Base-by-base conservation (phyloP, 257 asterid species). In the Vinca minor region DNA sequence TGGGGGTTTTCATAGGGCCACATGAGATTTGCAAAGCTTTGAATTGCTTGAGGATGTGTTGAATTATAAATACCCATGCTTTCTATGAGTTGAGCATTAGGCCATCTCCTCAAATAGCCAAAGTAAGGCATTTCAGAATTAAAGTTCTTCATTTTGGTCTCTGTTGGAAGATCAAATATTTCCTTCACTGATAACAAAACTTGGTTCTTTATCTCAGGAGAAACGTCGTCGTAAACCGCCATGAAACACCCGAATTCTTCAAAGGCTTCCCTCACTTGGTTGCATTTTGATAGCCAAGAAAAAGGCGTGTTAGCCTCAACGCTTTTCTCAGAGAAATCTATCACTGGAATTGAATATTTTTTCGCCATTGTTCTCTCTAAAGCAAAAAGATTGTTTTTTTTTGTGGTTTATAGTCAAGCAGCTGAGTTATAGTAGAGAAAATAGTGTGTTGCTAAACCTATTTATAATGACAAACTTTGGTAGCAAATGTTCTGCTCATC, bases 41-140 rank as follows among this genome's bases (percentile, higher is more conserved):
- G 42, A 26, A 81, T 71, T 20, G 74, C 81, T 55, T 71, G 72
- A 63, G 34, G 0, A 11, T 75, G 69, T 3, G 80, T 79, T 56
- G 78, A 82, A 31, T 81, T 78, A 31, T 72, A 79, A 31, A 85
- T 77, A 5, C 87, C 87, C 80, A 83, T 42, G 81, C 81, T 83
- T 59, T 85, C 89, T n/a, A 26, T 64, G 81, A 15, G 77, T 63
- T 25, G 84, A 85, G 64, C 38, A 74, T 74, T 41, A 54, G 69
- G 14, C n/a, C n/a, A n/a, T n/a, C 82, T 76, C 18, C 67, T 13
- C 59, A 74, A 66, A 64, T 82, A 83, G 13, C 84, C 84, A 72
- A 67, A 73, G 76, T 71, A 76, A 26, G 42, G 72, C 48, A 71
- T 53, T 1, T 83, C 83, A 0, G 78, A 68, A 44, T 71, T 50